Evolutionary conservation across 768 basidiomycete genomes (phyloP).

Genomic region (Naganishia vaughanmartiniae): DNA sequence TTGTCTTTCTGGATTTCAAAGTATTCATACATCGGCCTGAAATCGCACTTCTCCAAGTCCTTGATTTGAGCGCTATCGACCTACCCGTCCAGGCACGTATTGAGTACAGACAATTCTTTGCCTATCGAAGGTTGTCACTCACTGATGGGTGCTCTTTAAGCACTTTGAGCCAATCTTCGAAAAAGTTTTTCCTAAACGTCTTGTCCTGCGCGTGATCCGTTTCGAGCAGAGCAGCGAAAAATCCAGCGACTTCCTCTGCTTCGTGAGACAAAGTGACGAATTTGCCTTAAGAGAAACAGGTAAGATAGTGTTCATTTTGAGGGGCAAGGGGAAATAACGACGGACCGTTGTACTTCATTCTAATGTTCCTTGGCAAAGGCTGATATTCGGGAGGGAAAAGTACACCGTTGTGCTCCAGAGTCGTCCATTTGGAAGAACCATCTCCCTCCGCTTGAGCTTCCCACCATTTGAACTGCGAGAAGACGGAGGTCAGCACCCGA

Average conservation of each 20-base stretch:
- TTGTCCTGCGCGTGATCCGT: constrained; percentile 86
- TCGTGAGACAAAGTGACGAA: constrained; percentile 73
- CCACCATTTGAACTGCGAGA: constrained; percentile 63
- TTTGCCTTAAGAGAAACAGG: constrained; percentile 62
- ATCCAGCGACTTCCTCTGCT: constrained; percentile 93
- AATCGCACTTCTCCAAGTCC: constrained; percentile 79
- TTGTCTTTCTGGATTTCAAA: constrained; percentile 88
- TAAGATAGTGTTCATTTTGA: neutral
- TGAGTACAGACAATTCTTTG: neutral
- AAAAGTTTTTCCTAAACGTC: constrained; percentile 92
- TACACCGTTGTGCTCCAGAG: constrained; percentile 91
- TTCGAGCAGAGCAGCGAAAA: constrained; percentile 88
- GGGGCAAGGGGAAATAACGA: constrained; percentile 26
- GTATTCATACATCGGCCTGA: constrained; percentile 87
- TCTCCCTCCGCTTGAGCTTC: constrained; percentile 64
- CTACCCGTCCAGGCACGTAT: constrained; percentile 45
- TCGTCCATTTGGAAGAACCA: constrained; percentile 83
- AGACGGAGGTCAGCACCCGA: neutral
- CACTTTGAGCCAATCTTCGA: constrained; percentile 78
- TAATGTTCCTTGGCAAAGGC: constrained; percentile 72
- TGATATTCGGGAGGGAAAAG: constrained; percentile 94
- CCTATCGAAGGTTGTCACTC: constrained; percentile 47
- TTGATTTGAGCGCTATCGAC: constrained; percentile 71
- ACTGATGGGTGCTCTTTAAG: constrained; percentile 81
- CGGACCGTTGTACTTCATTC: constrained; percentile 92